These are phyloP conservation scores for Ceratocystis destructans DNA, from an alignment of 2,329 filamentous ascomycete species.

Conservation along the genomic window DNA sequence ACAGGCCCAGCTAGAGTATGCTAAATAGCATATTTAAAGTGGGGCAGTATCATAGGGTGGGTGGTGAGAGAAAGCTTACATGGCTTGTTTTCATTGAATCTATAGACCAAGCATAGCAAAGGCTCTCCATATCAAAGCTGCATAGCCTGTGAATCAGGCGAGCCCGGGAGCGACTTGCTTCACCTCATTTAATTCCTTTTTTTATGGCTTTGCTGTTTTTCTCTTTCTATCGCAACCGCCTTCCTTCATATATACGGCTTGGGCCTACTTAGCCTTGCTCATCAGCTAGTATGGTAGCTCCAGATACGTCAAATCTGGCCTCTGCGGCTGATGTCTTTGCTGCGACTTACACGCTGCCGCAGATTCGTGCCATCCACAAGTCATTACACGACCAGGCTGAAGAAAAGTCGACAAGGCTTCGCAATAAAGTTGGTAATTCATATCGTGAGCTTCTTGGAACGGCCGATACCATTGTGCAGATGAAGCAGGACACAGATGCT, in stretches of 20 bases:
- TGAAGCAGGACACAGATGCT: constrained; percentile 63
- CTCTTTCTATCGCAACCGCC: not conserved
- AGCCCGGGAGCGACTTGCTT: not conserved
- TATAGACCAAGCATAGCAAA: not conserved
- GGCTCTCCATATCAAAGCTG: not conserved
- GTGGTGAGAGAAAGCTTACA: not conserved
- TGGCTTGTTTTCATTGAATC: not conserved
- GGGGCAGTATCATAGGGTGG: not conserved
- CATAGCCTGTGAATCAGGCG: not conserved
- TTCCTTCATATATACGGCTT: not conserved
- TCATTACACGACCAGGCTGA: constrained; percentile 45
- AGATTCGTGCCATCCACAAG: constrained; percentile 50
- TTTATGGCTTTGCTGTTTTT: no score
- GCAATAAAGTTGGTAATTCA: constrained; percentile 49
- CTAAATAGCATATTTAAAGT: not conserved
- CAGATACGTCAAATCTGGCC: constrained; percentile 27
- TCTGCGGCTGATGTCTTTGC: constrained; percentile 43
- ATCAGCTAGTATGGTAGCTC: constrained; percentile 13
- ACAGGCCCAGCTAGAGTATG: not conserved
- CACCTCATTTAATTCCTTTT: not conserved
- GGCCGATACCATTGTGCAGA: constrained; percentile 82
- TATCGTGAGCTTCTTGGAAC: constrained; percentile 87
- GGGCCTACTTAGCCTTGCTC: not conserved
- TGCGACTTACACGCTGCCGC: constrained; percentile 43
- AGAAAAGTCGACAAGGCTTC: constrained; percentile 47